phyloP scores from a whole-genome alignment of 768 basidiomycete genomes.

The Boletus pseudopeckii region DNA sequence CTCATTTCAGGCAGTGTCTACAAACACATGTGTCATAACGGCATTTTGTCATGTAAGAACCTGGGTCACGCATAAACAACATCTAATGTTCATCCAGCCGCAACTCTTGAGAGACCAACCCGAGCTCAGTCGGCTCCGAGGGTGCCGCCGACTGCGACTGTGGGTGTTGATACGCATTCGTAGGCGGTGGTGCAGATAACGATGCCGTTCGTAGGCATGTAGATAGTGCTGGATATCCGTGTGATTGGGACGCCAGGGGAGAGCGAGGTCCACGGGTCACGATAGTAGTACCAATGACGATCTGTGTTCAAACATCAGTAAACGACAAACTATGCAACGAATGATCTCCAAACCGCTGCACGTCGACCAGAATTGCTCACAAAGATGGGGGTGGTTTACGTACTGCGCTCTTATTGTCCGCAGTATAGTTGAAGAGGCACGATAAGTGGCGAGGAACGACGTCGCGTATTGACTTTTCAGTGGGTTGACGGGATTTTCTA shows the following conservation, averaged over 20 bases:
- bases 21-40: no score
- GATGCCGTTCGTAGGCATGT: slow-evolving; percentile 16
- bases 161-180: background rate
- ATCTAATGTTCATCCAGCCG: slow-evolving; percentile 57
- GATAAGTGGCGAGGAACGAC: slow-evolving; percentile 62
- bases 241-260: slow-evolving; percentile 28
- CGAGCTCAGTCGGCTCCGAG: slow-evolving; percentile 54
- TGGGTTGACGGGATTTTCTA: slow-evolving; percentile 63
- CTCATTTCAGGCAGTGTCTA: no score
- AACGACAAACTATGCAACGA: background rate
- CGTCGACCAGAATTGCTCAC: slow-evolving; percentile 53
- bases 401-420: slow-evolving; percentile 50
- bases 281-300: slow-evolving; percentile 76
- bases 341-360: slow-evolving; percentile 41
- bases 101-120: slow-evolving; percentile 54
- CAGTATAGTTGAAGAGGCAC: slow-evolving; percentile 54
- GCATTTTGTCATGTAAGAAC: slow-evolving; percentile 14
- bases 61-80: slow-evolving; percentile 58
- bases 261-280: slow-evolving; percentile 71
- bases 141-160: slow-evolving; percentile 17
- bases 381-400: slow-evolving; percentile 41
- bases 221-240: slow-evolving; percentile 15
- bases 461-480: slow-evolving; percentile 61
- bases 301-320: slow-evolving; percentile 35
- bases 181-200: background rate